Percentiles rank a stretch among this genome's conserved stretches.
Conservation (phyloP, 768 basidiomycete genomes). For the Thelephora aurantiotincta region DNA sequence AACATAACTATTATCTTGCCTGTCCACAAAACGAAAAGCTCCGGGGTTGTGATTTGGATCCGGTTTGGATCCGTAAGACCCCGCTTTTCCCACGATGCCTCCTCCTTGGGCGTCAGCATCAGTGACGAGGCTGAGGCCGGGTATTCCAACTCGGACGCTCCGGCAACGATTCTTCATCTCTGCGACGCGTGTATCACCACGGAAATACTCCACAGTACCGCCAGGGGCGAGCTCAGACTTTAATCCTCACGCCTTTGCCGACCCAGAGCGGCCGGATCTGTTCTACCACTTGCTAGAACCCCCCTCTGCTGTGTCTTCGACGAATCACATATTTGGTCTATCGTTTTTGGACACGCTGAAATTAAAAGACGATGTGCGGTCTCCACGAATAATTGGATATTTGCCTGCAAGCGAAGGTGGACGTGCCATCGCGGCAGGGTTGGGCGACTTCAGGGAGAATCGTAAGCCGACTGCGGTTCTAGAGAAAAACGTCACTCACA, state of each 20-base stretch:
- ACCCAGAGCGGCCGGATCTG: slow-evolving; percentile 49
- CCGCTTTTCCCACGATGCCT: no score
- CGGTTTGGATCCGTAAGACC: no score
- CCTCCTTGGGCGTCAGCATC: no score
- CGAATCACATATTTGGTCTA: slow-evolving; percentile 42
- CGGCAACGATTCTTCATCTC: no score
- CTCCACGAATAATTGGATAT: slow-evolving; percentile 53
- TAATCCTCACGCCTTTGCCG: slow-evolving; percentile 16
- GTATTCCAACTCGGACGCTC: no score
- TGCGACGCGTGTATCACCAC: no score
- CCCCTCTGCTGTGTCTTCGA: slow-evolving; percentile 31
- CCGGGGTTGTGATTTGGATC: no score
- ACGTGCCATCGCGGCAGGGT: slow-evolving; percentile 28
- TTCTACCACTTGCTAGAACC: slow-evolving; percentile 54
- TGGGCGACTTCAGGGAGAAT: slow-evolving; percentile 65
- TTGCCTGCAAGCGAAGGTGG: slow-evolving; percentile 35
- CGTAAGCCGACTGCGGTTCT: slow-evolving; percentile 25
- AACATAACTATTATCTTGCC: no score
- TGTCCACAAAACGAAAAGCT: no score
- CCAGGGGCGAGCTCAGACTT: no score
- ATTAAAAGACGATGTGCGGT: slow-evolving; percentile 29
- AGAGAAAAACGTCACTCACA: background rate
- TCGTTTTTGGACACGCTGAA: slow-evolving; percentile 35
- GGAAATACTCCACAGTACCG: no score
- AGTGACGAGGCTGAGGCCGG: no score